Base-by-base conservation (phyloP, 331 rosid genomes). In the Spiraea crenata region DNA sequence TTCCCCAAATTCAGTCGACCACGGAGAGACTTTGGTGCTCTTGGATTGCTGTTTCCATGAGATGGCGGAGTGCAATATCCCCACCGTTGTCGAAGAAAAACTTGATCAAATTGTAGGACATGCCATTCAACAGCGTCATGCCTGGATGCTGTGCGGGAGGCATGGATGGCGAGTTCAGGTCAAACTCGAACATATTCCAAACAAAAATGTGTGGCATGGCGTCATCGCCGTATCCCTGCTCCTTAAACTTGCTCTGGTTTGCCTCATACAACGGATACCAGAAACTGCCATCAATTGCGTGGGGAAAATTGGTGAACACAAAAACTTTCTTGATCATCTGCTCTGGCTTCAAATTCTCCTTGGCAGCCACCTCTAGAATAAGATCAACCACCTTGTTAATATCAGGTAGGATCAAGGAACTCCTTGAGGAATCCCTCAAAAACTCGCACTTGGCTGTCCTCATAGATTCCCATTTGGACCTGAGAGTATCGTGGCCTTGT, bases 271-370 rank as follows among this genome's bases (percentile, higher is more conserved):
- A 84, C 48, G 81, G 85, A 77, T 87, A 91, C 93, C 57, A 51
- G 84, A 85, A 25, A 25, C 31, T 25, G 31, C 31, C 31, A 25
- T 25, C 31, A 25, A 25, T 25, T 25, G 31, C 31, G 1, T 25
- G 31, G 31, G 31, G 31, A 25, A 25, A 25, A 70, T 87, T 91
- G 57, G 88, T 90, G 69, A 90, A 87, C 10, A 90, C 91, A 47
- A 90, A 79, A 45, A 90, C 69, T 74, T 83, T 85, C 83, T 82
- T 85, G 5, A 87, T 60, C 89, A 90, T 87, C 67, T 84, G 74
- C 15, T 90, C 91, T 48, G 52, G 77, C 63, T 67, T 77, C 79
- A 90, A 66, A 8, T 82, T 72, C 20, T 84, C 93, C 61, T 70
- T 76, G 0, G 70, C 85, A 17, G 91, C 96, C 40, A 81, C 89